These are phyloP conservation scores for Trichophyton benhamiae DNA, from an alignment of 2,329 filamentous ascomycete genomes.

Conservation along the genomic window DNA sequence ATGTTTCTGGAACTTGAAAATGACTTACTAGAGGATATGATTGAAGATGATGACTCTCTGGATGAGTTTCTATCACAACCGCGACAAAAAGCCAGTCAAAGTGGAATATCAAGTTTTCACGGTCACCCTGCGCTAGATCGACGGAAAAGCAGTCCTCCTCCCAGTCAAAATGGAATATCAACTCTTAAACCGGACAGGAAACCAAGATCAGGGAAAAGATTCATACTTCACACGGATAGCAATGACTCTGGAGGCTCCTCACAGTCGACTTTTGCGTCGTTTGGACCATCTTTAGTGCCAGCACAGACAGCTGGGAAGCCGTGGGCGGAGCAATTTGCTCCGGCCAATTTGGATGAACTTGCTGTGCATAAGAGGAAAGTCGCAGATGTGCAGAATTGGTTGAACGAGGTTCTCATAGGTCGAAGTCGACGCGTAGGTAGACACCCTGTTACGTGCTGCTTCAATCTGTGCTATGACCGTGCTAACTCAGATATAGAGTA, in stretches of 20 bases:
- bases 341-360: slow-evolving; percentile 63
- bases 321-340: slow-evolving; percentile 79
- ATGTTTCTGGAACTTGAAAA: slow-evolving; percentile 22
- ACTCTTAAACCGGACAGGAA: slow-evolving; percentile 10
- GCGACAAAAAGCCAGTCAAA: background rate
- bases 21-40: slow-evolving; percentile 26
- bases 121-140: slow-evolving; percentile 6
- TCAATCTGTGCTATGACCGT: background rate
- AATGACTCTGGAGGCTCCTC: background rate
- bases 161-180: slow-evolving; percentile 6
- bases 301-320: slow-evolving; percentile 39
- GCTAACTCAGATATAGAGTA: slow-evolving; percentile 41
- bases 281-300: background rate
- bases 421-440: slow-evolving; percentile 29
- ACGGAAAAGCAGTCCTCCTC: slow-evolving; percentile 7
- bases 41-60: slow-evolving; percentile 14
- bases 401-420: slow-evolving; percentile 60
- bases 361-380: slow-evolving; percentile 95
- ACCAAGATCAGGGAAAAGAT: slow-evolving; percentile 18
- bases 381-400: slow-evolving; percentile 69
- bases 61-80: slow-evolving; percentile 1
- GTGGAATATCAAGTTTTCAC: background rate
- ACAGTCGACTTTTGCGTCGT: background rate
- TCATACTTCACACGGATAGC: slow-evolving; percentile 15
- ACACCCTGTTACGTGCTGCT: background rate